Conservation (phyloP, 1,284 basidiomycete genomes). For the Lentinula novae-zelandiae region DNA sequence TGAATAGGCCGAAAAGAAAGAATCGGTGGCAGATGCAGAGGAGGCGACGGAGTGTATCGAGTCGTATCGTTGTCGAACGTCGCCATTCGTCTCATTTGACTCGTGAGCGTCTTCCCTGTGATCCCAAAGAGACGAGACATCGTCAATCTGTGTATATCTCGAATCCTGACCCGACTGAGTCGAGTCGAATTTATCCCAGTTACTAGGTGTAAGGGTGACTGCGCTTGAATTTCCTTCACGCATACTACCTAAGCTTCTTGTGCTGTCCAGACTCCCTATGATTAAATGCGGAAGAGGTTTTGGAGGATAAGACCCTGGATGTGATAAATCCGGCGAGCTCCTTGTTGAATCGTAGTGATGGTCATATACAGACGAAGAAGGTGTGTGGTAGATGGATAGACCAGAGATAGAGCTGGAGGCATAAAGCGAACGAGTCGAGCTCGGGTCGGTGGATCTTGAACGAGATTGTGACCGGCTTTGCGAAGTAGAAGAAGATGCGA, state of each 20-base stretch:
- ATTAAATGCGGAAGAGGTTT: not conserved
- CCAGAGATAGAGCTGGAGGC: conserved; percentile 29
- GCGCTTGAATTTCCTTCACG: conserved; percentile 12
- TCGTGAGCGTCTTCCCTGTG: not conserved
- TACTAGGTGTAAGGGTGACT: conserved; percentile 1
- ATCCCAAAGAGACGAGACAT: not conserved
- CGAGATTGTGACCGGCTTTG: conserved; percentile 32
- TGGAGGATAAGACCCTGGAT: conserved; percentile 11
- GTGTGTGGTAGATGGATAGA: conserved; percentile 66
- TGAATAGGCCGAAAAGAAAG: conserved; percentile 3
- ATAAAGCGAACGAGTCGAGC: not conserved
- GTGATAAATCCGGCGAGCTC: conserved; percentile 50
- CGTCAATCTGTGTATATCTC: not conserved
- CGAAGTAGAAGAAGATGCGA: conserved; percentile 21
- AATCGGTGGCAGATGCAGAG: not conserved
- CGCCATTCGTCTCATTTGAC: not conserved
- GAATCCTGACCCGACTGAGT: not conserved
- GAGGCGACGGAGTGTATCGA: conserved; percentile 1
- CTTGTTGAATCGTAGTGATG: conserved; percentile 45
- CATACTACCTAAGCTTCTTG: not conserved
- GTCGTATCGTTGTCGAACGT: not conserved
- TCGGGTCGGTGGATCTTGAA: conserved; percentile 28
- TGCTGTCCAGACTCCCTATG: conserved; percentile 1
- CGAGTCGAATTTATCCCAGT: not conserved
- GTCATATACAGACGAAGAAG: conserved; percentile 64